Conservation (phyloP, 2,329 filamentous ascomycete genomes). For the Monosporascus sp. region DNA sequence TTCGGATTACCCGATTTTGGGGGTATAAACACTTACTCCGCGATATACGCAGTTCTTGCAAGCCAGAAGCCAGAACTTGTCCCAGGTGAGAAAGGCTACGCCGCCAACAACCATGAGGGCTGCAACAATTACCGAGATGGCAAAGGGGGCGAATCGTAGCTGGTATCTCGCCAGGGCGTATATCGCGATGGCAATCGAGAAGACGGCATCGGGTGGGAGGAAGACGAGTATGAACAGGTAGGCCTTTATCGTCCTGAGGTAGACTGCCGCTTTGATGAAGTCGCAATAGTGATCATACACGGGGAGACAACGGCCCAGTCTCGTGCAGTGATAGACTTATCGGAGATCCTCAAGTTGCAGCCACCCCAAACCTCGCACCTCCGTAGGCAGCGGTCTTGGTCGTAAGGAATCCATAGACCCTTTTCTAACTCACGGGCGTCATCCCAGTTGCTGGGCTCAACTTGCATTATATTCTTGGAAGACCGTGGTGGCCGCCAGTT, state of each 20-base stretch:
- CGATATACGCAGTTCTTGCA: background rate
- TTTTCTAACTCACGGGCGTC: background rate
- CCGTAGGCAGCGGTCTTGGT: slow-evolving; percentile 4
- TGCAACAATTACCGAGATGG: background rate
- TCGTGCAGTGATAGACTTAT: slow-evolving; percentile 11
- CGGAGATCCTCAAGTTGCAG: slow-evolving; percentile 3
- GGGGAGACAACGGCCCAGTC: slow-evolving; percentile 6
- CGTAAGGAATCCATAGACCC: slow-evolving; percentile 3
- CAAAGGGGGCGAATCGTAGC: background rate
- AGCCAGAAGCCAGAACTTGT: background rate
- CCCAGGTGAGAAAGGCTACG: background rate
- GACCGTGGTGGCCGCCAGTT: slow-evolving; percentile 3
- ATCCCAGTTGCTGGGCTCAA: background rate
- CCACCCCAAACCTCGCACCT: background rate
- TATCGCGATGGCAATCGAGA: slow-evolving; percentile 4
- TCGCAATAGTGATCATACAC: slow-evolving; percentile 12
- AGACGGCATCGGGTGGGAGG: slow-evolving; percentile 7
- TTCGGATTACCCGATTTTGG: background rate
- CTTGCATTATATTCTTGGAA: slow-evolving; percentile 11
- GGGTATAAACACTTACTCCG: background rate
- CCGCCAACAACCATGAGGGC: background rate
- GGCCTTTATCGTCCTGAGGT: slow-evolving; percentile 13
- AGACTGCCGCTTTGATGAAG: slow-evolving; percentile 7
- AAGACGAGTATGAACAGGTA: slow-evolving; percentile 11
- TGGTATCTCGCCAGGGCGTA: background rate